These are phyloP conservation scores for Colletotrichum agaves DNA, from an alignment of 2,329 filamentous ascomycete species.

Conservation along the genomic window DNA sequence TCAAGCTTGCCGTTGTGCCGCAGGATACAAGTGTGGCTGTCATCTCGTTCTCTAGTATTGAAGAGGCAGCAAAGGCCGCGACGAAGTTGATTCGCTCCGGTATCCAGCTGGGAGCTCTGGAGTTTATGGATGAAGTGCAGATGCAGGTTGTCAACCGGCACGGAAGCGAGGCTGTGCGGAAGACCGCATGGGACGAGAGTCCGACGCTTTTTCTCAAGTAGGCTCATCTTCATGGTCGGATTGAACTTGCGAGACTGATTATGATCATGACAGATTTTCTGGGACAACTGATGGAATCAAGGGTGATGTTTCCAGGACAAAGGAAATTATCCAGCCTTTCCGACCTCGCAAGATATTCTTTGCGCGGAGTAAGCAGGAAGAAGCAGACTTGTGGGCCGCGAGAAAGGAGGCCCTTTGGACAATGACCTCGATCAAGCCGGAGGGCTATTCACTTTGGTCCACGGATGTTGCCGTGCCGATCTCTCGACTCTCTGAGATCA, in stretches of 20 bases:
- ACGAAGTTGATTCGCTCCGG: conserved; percentile 72
- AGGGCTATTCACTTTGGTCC: conserved; percentile 76
- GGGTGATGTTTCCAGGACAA: conserved; percentile 66
- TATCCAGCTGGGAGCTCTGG: conserved; percentile 73
- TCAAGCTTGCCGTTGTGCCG: conserved; percentile 74
- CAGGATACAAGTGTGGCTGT: conserved; percentile 73
- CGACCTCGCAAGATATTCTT: conserved; percentile 74
- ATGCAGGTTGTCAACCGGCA: conserved; percentile 74
- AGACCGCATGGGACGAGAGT: conserved; percentile 68
- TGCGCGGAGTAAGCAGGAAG: conserved; percentile 71
- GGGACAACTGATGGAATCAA: conserved; percentile 72
- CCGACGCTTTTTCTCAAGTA: conserved; percentile 80
- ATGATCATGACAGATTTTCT: conserved; percentile 57
- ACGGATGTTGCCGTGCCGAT: conserved; percentile 86
- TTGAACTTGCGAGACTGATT: background rate
- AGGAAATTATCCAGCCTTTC: conserved; percentile 61
- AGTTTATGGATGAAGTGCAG: conserved; percentile 72
- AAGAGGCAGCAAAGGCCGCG: conserved; percentile 71
- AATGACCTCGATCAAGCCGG: conserved; percentile 71
- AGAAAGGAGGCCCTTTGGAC: conserved; percentile 81
- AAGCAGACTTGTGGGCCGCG: conserved; percentile 78
- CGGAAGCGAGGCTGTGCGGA: conserved; percentile 66
- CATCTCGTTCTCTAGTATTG: conserved; percentile 68
- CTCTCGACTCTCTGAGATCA: conserved; percentile 75
- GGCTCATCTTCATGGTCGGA: background rate